Evolutionary conservation across 2,329 filamentous ascomycete species (phyloP).

Genomic region (Microdochium nivale): DNA sequence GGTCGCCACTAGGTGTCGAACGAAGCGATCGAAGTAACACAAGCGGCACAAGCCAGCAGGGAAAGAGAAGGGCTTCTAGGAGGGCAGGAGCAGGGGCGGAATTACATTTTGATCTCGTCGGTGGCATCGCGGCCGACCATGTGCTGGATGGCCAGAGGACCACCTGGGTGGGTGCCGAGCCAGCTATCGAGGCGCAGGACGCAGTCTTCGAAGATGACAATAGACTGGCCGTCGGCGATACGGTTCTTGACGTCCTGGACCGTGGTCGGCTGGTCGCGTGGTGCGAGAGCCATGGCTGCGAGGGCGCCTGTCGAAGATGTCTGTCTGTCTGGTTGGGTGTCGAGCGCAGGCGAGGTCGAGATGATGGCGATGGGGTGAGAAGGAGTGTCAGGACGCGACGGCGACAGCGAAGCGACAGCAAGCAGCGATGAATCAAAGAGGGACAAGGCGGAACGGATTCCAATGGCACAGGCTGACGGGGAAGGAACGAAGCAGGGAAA

Average conservation of each 20-base stretch:
- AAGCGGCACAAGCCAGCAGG: no score
- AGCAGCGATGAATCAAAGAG: no score
- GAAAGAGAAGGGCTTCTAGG: not conserved
- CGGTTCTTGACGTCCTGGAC: conserved; percentile 36
- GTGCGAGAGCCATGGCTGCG: not conserved
- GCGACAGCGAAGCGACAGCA: no score
- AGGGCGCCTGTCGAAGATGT: not conserved
- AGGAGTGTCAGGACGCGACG: no score
- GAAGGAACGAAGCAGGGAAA: no score
- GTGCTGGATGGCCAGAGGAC: conserved; percentile 48
- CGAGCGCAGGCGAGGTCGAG: no score
- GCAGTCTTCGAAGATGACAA: conserved; percentile 47
- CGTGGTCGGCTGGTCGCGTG: conserved; percentile 32
- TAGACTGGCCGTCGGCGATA: conserved; percentile 44
- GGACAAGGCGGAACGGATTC: no score
- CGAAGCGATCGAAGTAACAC: not conserved
- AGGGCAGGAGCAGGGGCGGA: conserved; percentile 5
- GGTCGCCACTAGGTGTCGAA: no score
- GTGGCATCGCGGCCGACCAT: conserved; percentile 53
- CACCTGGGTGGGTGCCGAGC: conserved; percentile 51
- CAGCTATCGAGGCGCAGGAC: conserved; percentile 48
- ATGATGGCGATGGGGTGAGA: no score
- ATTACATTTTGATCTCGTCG: conserved; percentile 50
- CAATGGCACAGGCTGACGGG: no score
- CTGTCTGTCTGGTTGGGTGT: no score